These are phyloP conservation scores for Naganishia vaughanmartiniae DNA, from an alignment of 768 basidiomycete species.

Conservation along the genomic window DNA sequence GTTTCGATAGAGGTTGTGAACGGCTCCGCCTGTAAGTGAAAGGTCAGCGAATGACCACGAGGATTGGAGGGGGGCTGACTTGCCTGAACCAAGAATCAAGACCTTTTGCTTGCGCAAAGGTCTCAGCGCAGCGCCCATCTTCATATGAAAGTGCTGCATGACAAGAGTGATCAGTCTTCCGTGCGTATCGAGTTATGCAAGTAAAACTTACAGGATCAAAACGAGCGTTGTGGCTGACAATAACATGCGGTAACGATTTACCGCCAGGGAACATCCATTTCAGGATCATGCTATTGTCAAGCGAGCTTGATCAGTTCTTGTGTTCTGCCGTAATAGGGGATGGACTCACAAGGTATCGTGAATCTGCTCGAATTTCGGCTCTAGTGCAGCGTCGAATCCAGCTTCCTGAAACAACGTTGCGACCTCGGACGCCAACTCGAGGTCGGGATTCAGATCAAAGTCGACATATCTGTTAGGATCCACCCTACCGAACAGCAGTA, in stretches of 20 bases:
- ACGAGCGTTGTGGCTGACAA: constrained; percentile 35
- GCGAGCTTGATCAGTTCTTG: neutral
- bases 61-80: neutral
- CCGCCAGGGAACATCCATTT: constrained; percentile 38
- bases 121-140: constrained; percentile 35
- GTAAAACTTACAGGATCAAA: constrained; percentile 34
- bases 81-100: constrained; percentile 34
- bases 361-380: constrained; percentile 34
- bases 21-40: constrained; percentile 20
- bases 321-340: too few species aligned
- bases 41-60: neutral
- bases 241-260: constrained; percentile 29
- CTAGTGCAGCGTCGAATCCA: constrained; percentile 33
- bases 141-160: constrained; percentile 30
- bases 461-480: constrained; percentile 33
- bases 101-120: constrained; percentile 31
- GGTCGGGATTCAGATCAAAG: constrained; percentile 32
- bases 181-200: neutral
- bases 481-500: constrained; percentile 22
- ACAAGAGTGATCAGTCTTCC: neutral
- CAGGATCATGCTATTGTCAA: constrained; percentile 32
- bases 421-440: constrained; percentile 27
- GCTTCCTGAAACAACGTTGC: constrained; percentile 3
- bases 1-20: constrained; percentile 36
- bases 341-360: constrained; percentile 21